These are phyloP conservation scores for Ustilago cynodontis DNA, from an alignment of 1,284 basidiomycete species.

Conservation along the genomic window DNA sequence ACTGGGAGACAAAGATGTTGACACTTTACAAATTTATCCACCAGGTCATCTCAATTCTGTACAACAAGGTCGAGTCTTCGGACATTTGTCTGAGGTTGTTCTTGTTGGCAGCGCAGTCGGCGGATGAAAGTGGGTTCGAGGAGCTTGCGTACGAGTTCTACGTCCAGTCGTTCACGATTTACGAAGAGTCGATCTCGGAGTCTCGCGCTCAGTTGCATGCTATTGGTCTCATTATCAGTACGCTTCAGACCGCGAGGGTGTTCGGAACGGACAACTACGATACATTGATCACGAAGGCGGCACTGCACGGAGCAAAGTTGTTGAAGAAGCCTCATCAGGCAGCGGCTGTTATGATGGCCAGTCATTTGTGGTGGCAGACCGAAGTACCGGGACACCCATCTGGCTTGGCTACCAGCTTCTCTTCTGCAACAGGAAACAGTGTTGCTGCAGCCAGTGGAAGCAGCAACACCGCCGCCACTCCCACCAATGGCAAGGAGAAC, in stretches of 20 bases:
- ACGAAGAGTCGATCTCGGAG: conserved; percentile 69
- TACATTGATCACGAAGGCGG: conserved; percentile 67
- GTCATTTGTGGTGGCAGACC: conserved; percentile 69
- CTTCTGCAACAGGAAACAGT: conserved; percentile 43
- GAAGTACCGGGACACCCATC: conserved; percentile 47
- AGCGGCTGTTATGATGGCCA: conserved; percentile 68
- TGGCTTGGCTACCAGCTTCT: conserved; percentile 23
- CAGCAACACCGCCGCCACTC: conserved; percentile 5
- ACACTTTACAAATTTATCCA: conserved; percentile 68
- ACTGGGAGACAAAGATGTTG: conserved; percentile 65
- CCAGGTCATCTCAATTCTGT: conserved; percentile 66
- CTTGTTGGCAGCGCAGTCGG: conserved; percentile 65
- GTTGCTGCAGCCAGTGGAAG: conserved; percentile 32
- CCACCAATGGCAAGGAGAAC: conserved; percentile 29
- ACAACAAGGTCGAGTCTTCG: conserved; percentile 67
- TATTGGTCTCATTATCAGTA: conserved; percentile 64
- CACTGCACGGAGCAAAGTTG: conserved; percentile 66
- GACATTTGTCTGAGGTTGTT: conserved; percentile 65
- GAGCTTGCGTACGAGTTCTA: conserved; percentile 69
- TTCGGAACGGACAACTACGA: conserved; percentile 68
- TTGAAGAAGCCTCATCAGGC: conserved; percentile 69
- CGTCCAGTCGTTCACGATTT: conserved; percentile 68
- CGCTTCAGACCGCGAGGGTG: conserved; percentile 62
- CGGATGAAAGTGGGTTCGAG: conserved; percentile 67
- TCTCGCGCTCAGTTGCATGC: conserved; percentile 67